Evolutionary conservation across 352 stramenopile species (phyloP), one percentile per base, ranked within the genome.

Genomic region (Blastocystis sp.): DNA sequence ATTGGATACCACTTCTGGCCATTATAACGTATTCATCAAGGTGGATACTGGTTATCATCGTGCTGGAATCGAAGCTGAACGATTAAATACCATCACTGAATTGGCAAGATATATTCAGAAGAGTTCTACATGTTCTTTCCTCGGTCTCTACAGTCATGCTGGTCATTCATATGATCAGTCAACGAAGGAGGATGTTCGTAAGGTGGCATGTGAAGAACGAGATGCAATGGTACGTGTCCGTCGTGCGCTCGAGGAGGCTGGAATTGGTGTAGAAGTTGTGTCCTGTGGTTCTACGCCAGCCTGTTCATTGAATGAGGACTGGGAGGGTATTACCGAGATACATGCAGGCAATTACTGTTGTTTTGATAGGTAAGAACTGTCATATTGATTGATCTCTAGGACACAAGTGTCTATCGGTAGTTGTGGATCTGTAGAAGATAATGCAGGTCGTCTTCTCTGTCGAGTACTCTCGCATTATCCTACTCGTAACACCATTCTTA

Each of bases 31-130:
- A n/a, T 32, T 86, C 59, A 86, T 86, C 12, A 86, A 86, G 74
- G 65, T 86, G 16, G 74, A 86, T 67, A 86, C 74, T 24, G 74
- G 74, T 14, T 86, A 86, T 74, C 74, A 86, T 86, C 74, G 74
- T 35, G 74, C 74, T 21, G 74, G 74, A 52, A 12, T 86, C 14
- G 54, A 67, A 24, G 42, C 32, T 80, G 52, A 35, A 9, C 24
- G 29, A 24, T 14, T 24, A 14, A 24, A 75, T 6, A 11, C 54
- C 16, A 86, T 86, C 35, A 35, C 71, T 7, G 39, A 19, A 9
- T 49, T 86, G 32, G 59, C 59, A 24, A 54, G 12, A 43, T 66
- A 66, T 14, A 32, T 67, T 14, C 11, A 43, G 29, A 11, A 52
- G 4, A 74, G 74, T 29, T 24, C 14, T 21, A 29, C 21, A n/a